Conservation (phyloP, 75 land plant genomes). For the Chamaecyparis obtusa region DNA sequence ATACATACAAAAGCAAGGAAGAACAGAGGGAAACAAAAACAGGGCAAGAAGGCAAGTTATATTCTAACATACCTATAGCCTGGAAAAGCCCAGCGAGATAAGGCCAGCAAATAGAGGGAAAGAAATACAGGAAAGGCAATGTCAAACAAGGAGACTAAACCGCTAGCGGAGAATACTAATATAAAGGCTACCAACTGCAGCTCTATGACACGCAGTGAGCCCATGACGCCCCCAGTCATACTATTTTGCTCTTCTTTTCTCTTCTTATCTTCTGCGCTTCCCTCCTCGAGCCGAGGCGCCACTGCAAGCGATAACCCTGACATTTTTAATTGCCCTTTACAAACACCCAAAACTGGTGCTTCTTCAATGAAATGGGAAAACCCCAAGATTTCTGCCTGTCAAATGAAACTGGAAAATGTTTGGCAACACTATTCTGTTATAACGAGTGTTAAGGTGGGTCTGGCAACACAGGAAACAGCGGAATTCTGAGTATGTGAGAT, state of each 20-base stretch:
- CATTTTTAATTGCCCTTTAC: conserved; percentile 20
- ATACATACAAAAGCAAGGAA: too few species aligned
- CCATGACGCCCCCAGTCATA: conserved; percentile 60
- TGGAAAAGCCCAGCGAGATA: conserved; percentile 76
- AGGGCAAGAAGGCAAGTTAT: not conserved
- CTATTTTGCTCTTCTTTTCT: conserved; percentile 3
- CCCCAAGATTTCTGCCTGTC: too few species aligned
- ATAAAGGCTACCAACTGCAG: conserved; percentile 94
- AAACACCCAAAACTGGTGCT: not conserved
- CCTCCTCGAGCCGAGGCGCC: conserved; percentile 32
- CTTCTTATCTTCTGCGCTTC: conserved; percentile 1
- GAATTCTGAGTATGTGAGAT: too few species aligned
- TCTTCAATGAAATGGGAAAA: not conserved
- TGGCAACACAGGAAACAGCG: too few species aligned
- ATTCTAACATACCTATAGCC: conserved; percentile 5
- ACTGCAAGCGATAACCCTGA: conserved; percentile 64
- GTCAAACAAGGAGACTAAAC: conserved; percentile 81
- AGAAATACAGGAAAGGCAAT: conserved; percentile 68
- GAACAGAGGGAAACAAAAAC: too few species aligned
- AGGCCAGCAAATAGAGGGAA: conserved; percentile 51
- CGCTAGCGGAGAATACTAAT: conserved; percentile 88
- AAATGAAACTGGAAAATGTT: too few species aligned
- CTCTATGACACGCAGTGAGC: conserved; percentile 85
- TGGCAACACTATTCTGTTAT: too few species aligned
- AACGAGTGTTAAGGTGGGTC: too few species aligned